A percentile compares a stretch with the other conserved stretches of the same genome.
These are phyloP conservation scores for Hyparrhenia diplandra DNA, from an alignment of 176 grass and related monocot genomes.

Conservation along the genomic window DNA sequence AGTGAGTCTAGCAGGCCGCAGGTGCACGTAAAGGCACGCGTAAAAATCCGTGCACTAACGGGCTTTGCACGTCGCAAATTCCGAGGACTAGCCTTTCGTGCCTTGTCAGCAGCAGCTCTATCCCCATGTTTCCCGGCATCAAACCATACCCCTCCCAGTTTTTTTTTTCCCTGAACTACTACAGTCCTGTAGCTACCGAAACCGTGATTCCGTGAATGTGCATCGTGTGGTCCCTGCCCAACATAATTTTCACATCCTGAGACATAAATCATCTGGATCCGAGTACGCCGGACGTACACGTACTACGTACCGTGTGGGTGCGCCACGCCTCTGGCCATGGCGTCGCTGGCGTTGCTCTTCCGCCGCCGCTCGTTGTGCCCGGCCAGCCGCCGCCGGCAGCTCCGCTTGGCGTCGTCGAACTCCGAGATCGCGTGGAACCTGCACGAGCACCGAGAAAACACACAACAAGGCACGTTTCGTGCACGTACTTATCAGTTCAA, in stretches of 20 bases:
- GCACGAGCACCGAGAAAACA: neutral
- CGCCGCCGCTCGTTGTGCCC: slow-evolving; percentile 89
- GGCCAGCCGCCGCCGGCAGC: slow-evolving; percentile 71
- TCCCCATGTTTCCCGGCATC: slow-evolving; percentile 55
- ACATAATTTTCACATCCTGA: neutral
- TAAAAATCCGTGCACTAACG: slow-evolving; percentile 33
- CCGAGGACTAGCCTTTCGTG: neutral
- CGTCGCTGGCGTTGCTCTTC: slow-evolving; percentile 67
- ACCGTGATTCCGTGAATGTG: neutral
- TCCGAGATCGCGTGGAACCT: slow-evolving; percentile 81
- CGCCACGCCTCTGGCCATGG: slow-evolving; percentile 45
- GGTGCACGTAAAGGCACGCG: slow-evolving; percentile 9
- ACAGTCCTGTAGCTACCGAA: neutral
- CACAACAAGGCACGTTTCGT: neutral
- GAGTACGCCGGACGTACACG: no score
- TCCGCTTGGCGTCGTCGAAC: slow-evolving; percentile 85
- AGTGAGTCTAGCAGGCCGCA: neutral
- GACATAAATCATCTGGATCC: neutral
- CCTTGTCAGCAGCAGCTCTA: slow-evolving; percentile 2
- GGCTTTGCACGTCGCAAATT: neutral
- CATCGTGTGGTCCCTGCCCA: neutral
- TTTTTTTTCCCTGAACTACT: neutral
- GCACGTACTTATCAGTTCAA: neutral
- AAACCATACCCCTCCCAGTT: slow-evolving; percentile 18
- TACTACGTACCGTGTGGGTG: slow-evolving; percentile 43